Evolutionary conservation across 805 yeast species (phyloP).

Genomic region (Metschnikowia santaceciliae): DNA sequence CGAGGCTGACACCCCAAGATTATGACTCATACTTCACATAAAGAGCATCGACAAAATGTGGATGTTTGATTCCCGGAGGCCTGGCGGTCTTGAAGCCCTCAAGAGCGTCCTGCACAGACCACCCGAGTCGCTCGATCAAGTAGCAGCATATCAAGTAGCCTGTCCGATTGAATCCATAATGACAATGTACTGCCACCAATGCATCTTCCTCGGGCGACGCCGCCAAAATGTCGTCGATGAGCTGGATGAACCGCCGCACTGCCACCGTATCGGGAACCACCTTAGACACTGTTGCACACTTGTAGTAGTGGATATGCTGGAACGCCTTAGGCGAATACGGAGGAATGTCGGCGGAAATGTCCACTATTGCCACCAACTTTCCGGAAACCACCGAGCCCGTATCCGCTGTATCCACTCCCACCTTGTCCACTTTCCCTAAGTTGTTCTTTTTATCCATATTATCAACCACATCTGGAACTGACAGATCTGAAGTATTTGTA

Average conservation of each 20-base stretch:
- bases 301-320: slow-evolving; percentile 52
- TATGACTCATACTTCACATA: slow-evolving; percentile 54
- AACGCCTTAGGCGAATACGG: slow-evolving; percentile 65
- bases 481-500: too few relatives aligned
- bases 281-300: slow-evolving; percentile 75
- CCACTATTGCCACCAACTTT: slow-evolving; percentile 54
- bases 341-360: slow-evolving; percentile 66
- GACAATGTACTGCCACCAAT: slow-evolving; percentile 68
- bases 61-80: slow-evolving; percentile 72
- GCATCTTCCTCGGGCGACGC: slow-evolving; percentile 24
- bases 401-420: too few relatives aligned
- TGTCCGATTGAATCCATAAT: slow-evolving; percentile 77
- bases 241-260: slow-evolving; percentile 50
- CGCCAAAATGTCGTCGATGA: slow-evolving; percentile 45
- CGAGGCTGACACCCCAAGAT: too few relatives aligned
- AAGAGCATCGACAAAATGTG: slow-evolving; percentile 69
- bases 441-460: too few relatives aligned
- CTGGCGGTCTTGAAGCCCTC: slow-evolving; percentile 54
- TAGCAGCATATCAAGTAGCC: slow-evolving; percentile 72
- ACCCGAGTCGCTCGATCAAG: slow-evolving; percentile 55
- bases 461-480: too few relatives aligned
- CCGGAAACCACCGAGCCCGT: slow-evolving; percentile 18
- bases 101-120: slow-evolving; percentile 61
- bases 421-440: too few relatives aligned
- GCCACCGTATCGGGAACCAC: slow-evolving; percentile 65